Evolutionary conservation across 495 filamentous ascomycete genomes (phyloP), one percentile per base, ranked within the genome.

Genomic region (Niebla homalea): DNA sequence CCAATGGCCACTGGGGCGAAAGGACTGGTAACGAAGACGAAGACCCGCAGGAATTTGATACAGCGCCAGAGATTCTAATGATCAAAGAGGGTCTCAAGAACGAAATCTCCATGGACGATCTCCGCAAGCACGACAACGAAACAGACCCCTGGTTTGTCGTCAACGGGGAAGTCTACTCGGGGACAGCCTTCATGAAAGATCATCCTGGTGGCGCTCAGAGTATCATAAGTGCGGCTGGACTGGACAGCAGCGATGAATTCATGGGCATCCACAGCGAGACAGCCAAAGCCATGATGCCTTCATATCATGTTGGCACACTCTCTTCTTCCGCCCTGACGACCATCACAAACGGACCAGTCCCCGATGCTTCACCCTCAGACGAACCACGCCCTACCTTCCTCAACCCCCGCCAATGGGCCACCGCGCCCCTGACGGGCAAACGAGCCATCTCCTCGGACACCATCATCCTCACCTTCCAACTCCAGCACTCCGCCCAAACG

Each of bases 181-280:
- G 89, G 5, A 89, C 86, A 4, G 64, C 61, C 8, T 97, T 94
- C 63, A 68, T 97, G 7, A 75, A 88, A 55, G 85, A 75, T 10
- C 90, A 97, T 67, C 90, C 90, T 2, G 90, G 90, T 41, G 90
- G 90, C 47, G 88, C 86, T 4, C 78, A 84, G 50, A 93, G 87
- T 62, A 96, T 97, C 61, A 77, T 81, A 49, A 80, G 82, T 40
- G 87, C 83, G 2, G 90, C 89, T 18, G 89, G 85, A 2, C 70
- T 85, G 51, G 89, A 97, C 68, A 79, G 74, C n/a, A 85, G 84
- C 0, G 90, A 96, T 56, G 90, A 97, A 57, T 97, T 97, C 61
- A 77, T 94, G 66, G 87, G 84, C 20, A 97, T 97, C 54, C 90
- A 87, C 88, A 77, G 75, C 62, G 89, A 95, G 67, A 94, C 85